Evolutionary conservation across 129 eudicot genomes (phyloP).

Genomic region (Scalesia atractyloides): DNA sequence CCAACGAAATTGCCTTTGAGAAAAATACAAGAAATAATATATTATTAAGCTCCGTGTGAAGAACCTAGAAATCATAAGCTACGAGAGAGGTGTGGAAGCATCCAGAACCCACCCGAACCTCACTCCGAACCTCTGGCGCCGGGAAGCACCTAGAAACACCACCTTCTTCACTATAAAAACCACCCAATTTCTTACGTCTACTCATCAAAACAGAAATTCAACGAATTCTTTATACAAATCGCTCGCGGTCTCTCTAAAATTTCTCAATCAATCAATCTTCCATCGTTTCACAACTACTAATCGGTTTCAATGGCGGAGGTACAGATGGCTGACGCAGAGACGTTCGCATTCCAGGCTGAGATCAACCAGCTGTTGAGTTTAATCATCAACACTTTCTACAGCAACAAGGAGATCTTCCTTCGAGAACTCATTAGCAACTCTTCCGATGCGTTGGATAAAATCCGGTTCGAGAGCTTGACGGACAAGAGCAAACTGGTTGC

Average conservation of each 20-base stretch:
- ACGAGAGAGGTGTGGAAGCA: constrained; percentile 22
- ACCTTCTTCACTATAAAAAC: constrained; percentile 26
- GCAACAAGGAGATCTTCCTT: constrained; percentile 86
- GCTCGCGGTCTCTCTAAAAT: not conserved
- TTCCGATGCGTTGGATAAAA: constrained; percentile 89
- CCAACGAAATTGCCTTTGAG: no score
- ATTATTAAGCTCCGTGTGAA: not conserved
- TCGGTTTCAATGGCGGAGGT: constrained; percentile 71
- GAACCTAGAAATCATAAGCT: not conserved
- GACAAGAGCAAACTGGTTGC: constrained; percentile 82
- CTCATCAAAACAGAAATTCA: not conserved
- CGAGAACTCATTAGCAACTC: constrained; percentile 76
- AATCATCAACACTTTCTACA: constrained; percentile 82
- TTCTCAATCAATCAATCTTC: constrained; percentile 12
- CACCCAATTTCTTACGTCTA: not conserved
- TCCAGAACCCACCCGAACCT: constrained; percentile 37
- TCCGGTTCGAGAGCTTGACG: constrained; percentile 77
- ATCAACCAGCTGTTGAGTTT: constrained; percentile 69
- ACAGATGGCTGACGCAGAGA: constrained; percentile 72
- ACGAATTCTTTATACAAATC: not conserved
- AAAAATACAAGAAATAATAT: not conserved
- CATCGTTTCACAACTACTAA: not conserved
- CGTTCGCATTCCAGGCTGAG: constrained; percentile 84
- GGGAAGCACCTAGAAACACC: constrained; percentile 33
- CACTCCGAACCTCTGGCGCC: constrained; percentile 18